Conservation (phyloP, 1,139 yeast genomes). For the Suhomyces atakaporum region DNA sequence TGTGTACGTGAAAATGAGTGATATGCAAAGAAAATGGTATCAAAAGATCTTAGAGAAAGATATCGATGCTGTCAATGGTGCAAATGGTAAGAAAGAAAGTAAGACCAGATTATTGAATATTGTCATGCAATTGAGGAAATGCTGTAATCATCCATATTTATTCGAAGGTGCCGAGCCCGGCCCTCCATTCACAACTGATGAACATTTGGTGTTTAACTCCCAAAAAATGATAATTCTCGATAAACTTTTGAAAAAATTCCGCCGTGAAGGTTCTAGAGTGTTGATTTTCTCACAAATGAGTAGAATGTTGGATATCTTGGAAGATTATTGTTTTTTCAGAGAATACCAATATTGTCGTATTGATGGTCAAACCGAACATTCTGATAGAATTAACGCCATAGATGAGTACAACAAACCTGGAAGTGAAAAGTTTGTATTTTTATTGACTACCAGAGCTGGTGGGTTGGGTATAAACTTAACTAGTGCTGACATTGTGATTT, state of each 20-base stretch:
- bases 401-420: conserved; percentile 76
- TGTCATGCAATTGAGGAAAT: conserved; percentile 81
- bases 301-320: conserved; percentile 74
- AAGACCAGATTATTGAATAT: conserved; percentile 74
- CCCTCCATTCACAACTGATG: conserved; percentile 83
- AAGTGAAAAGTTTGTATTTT: conserved; percentile 66
- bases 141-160: conserved; percentile 81
- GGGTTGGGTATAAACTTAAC: conserved; percentile 84
- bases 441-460: conserved; percentile 81
- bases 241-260: conserved; percentile 60
- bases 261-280: conserved; percentile 71
- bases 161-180: conserved; percentile 90
- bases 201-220: conserved; percentile 71
- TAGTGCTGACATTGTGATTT: conserved; percentile 70
- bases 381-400: conserved; percentile 72
- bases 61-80: conserved; percentile 82
- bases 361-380: conserved; percentile 80
- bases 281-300: conserved; percentile 82
- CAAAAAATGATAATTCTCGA: conserved; percentile 75
- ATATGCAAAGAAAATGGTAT: conserved; percentile 78
- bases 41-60: conserved; percentile 75
- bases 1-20: conserved; percentile 71
- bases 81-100: conserved; percentile 71
- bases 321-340: conserved; percentile 73
- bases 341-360: conserved; percentile 71